Evolutionary conservation across 208 protist species (phyloP), one percentile per base, ranked within the genome.

Genomic region (Trypanosoma lewisi): DNA sequence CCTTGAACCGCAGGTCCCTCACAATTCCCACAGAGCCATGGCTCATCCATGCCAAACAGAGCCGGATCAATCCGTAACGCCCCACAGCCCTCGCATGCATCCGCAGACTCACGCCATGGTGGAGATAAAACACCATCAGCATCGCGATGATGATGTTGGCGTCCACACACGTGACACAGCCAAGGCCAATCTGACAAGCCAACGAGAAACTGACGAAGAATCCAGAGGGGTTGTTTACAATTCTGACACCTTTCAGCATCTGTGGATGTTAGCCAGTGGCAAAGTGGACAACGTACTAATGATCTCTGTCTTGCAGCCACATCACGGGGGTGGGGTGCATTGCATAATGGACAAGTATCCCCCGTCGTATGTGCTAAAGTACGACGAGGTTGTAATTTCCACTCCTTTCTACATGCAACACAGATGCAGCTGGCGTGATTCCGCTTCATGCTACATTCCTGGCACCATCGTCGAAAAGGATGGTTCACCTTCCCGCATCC

Each of bases 401-500:
- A 67, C 37, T 25, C 21, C 21, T 48, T 39, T 14, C 34, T 51
- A n/a, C 70, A 73, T 28, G n/a, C 52, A 7, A 52, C 48, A 64
- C 53, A 66, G 59, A 58, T 37, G 68, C 63, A 42, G 56, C 34
- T 23, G 17, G 60, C 54, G 57, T 54, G 48, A 2, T 53, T 44
- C 21, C 48, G 25, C 54, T 34, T 9, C 39, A 57, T 42, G 11
- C 82, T 85, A 49, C 87, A 94, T 9, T 41, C 54, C 47, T 66
- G 55, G 78, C 87, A 94, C 71, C 83, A 78, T 0, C 65, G 39
- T 31, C 75, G 71, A 17, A 75, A 16, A 9, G 83, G 74, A 27
- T 54, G 49, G 44, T 91, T 90, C 7, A 7, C 14, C 19, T 71
- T 74, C 0, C 87, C 87, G 39, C 87, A 94, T 16, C 83, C 82